Evolutionary conservation across 345 rosid species (phyloP).

Genomic region (Sonneratia caseolaris): DNA sequence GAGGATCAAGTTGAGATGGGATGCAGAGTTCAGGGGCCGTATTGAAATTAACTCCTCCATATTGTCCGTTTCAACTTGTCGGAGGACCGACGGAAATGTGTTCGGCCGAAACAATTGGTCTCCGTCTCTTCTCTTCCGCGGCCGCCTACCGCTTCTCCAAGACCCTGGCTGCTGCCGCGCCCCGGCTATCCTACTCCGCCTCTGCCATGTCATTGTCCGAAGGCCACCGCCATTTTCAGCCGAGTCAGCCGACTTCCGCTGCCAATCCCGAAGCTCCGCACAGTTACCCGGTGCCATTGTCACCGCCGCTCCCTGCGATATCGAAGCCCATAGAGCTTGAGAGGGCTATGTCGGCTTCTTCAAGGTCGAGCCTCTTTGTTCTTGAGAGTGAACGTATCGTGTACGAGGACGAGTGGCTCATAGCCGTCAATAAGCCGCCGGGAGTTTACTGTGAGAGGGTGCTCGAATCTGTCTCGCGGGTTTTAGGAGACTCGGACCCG

Average conservation of each 20-base stretch:
- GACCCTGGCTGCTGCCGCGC: constrained; percentile 10
- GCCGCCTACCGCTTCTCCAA: constrained; percentile 14
- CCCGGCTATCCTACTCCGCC: constrained; percentile 10
- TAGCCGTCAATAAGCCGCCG: constrained; percentile 70
- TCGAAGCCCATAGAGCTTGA: constrained; percentile 64
- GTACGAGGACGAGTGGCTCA: constrained; percentile 75
- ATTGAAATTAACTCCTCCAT: background rate
- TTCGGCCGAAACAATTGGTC: background rate
- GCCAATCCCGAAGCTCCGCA: constrained; percentile 12
- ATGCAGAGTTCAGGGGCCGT: background rate
- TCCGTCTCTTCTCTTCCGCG: background rate
- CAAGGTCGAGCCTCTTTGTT: constrained; percentile 53
- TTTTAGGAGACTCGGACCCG: constrained; percentile 21
- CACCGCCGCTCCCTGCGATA: constrained; percentile 55
- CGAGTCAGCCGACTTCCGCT: constrained; percentile 10
- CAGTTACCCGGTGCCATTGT: constrained; percentile 60
- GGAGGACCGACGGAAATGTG: background rate
- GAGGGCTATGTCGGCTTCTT: constrained; percentile 75
- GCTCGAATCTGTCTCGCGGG: constrained; percentile 39
- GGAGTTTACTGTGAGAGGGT: constrained; percentile 76
- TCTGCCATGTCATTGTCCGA: constrained; percentile 18
- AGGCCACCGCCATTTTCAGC: background rate
- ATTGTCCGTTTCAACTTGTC: background rate
- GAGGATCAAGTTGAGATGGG: background rate
- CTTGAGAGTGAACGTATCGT: constrained; percentile 37